Conservation (phyloP, 208 protist genomes). For the Porcisia hertigi region DNA sequence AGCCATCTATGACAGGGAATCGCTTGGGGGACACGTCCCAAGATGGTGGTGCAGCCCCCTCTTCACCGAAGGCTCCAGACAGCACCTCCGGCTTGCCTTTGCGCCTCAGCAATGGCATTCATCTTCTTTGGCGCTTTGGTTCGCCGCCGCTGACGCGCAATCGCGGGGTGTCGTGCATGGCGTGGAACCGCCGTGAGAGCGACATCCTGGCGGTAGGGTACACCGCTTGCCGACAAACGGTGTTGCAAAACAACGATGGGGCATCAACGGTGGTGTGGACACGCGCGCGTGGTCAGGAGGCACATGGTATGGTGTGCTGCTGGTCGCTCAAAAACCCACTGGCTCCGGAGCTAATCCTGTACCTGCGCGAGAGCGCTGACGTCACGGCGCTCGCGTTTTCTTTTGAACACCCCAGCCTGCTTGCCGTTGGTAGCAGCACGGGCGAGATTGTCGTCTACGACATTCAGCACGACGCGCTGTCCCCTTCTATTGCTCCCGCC, state of each 20-base stretch:
- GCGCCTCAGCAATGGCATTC: slow-evolving; percentile 54
- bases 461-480: slow-evolving; percentile 78
- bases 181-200: slow-evolving; percentile 89
- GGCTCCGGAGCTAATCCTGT: slow-evolving; percentile 88
- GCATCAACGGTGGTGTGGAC: slow-evolving; percentile 4
- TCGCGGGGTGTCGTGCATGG: slow-evolving; percentile 89
- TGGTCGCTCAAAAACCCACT: slow-evolving; percentile 97
- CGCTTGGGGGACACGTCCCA: neutral
- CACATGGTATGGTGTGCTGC: slow-evolving; percentile 91
- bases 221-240: slow-evolving; percentile 24
- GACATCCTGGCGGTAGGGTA: slow-evolving; percentile 85
- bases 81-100: slow-evolving; percentile 10
- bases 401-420: slow-evolving; percentile 86
- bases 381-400: slow-evolving; percentile 94
- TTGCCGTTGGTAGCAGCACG: slow-evolving; percentile 92
- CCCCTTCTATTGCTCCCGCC: slow-evolving; percentile 70
- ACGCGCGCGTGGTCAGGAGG: slow-evolving; percentile 20
- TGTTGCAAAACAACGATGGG: slow-evolving; percentile 4
- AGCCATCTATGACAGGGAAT: neutral
- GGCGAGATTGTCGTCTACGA: slow-evolving; percentile 95
- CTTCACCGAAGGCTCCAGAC: neutral
- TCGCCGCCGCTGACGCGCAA: slow-evolving; percentile 65
- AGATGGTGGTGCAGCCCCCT: neutral
- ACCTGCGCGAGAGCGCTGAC: slow-evolving; percentile 70
- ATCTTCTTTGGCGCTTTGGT: slow-evolving; percentile 85